Conservation (phyloP, 805 yeast genomes). For the Saccharomycopsis fibuligera region DNA sequence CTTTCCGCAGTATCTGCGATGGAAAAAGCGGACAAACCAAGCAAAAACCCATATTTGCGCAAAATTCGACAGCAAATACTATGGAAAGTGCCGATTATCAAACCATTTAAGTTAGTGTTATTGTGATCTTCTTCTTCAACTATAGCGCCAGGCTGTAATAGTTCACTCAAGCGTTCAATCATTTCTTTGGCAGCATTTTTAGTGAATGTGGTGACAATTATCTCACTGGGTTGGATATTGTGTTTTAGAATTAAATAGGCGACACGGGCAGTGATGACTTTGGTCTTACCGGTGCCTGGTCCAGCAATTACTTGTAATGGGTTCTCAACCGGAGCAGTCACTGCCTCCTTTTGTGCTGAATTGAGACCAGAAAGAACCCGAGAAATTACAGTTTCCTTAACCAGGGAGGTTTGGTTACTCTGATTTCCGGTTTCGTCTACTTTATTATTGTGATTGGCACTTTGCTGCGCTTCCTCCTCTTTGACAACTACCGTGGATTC, state of each 20-base stretch:
- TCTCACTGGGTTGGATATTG: conserved; percentile 48
- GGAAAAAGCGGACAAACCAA: conserved; percentile 37
- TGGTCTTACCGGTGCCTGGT: conserved; percentile 76
- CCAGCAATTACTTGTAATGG: conserved; percentile 54
- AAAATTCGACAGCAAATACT: conserved; percentile 65
- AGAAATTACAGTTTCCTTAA: no score
- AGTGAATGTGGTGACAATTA: conserved; percentile 89
- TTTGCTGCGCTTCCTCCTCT: no score
- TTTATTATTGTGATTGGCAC: no score
- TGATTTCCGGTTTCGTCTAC: no score
- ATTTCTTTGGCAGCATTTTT: conserved; percentile 88
- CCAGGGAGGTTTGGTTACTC: no score
- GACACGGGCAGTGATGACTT: conserved; percentile 72
- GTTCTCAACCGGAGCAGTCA: conserved; percentile 33
- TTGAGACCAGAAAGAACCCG: conserved; percentile 28
- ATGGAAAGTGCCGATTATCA: conserved; percentile 87
- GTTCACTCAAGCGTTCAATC: conserved; percentile 48
- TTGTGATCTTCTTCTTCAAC: no score
- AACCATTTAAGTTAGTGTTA: no score
- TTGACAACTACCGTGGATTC: no score
- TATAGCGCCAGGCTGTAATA: no score
- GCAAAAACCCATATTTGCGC: conserved; percentile 44
- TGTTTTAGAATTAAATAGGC: conserved; percentile 54
- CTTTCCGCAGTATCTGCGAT: conserved; percentile 67
- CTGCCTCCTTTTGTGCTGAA: conserved; percentile 40